A percentile compares a stretch with the other conserved stretches of the same genome.
phyloP scores from a whole-genome alignment of 129 eudicot species.

The Ambrosia trifida region DNA sequence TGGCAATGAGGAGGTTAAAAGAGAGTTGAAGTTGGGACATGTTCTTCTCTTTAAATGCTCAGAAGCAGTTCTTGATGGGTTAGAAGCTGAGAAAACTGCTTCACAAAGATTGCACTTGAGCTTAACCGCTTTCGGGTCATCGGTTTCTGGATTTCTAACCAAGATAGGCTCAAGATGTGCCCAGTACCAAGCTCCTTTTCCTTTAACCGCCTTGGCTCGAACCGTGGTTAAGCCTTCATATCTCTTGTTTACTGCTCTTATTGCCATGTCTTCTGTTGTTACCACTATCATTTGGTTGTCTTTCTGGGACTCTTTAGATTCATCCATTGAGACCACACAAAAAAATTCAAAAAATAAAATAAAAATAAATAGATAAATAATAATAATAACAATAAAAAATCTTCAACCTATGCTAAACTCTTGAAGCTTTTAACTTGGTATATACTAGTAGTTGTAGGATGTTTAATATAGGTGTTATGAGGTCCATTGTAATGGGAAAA shows the following conservation, averaged over 20 bases:
- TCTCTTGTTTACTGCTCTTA: slow-evolving; percentile 50
- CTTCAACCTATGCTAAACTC: not conserved
- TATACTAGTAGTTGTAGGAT: slow-evolving; percentile 5
- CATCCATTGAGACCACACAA: slow-evolving; percentile 36
- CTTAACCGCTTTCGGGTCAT: slow-evolving; percentile 60
- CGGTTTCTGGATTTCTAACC: slow-evolving; percentile 44
- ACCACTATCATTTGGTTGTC: slow-evolving; percentile 34
- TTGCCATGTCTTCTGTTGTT: slow-evolving; percentile 44
- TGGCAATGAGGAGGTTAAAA: slow-evolving; percentile 40
- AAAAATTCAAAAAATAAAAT: not conserved
- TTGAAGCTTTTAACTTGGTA: not conserved
- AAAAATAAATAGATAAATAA: not conserved
- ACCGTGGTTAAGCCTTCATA: slow-evolving; percentile 55
- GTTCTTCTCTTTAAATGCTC: slow-evolving; percentile 72
- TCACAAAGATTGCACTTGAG: slow-evolving; percentile 61
- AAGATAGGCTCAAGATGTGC: slow-evolving; percentile 66
- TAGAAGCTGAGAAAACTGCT: slow-evolving; percentile 66
- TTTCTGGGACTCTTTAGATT: slow-evolving; percentile 32
- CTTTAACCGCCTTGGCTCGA: slow-evolving; percentile 60
- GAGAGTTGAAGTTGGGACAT: slow-evolving; percentile 61
- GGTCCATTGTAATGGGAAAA: slow-evolving; percentile 27
- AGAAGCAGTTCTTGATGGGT: slow-evolving; percentile 74
- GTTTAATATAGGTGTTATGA: not conserved
- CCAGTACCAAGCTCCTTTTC: slow-evolving; percentile 88
- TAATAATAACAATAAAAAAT: not conserved